Conservation (phyloP, 768 basidiomycete genomes). For the Clavulina sp. region DNA sequence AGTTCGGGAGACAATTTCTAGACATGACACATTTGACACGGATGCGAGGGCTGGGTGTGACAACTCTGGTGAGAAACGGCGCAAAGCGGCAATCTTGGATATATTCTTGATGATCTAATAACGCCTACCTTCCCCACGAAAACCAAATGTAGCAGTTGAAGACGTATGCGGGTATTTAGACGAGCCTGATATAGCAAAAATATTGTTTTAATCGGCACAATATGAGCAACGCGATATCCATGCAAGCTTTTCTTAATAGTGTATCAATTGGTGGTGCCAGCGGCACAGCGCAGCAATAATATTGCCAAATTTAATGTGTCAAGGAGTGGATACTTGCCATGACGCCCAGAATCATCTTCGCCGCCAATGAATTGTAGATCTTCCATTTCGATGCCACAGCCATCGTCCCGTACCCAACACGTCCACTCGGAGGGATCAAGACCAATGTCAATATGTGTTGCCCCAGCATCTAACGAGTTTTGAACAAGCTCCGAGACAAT, state of each 20-base stretch:
- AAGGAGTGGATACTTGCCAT: slow-evolving; percentile 34
- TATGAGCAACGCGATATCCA: not conserved
- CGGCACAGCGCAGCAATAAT: no score
- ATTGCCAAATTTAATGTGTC: not conserved
- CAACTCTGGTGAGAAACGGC: not conserved
- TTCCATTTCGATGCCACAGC: slow-evolving; percentile 49
- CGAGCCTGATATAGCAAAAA: slow-evolving; percentile 31
- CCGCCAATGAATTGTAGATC: slow-evolving; percentile 38
- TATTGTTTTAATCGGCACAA: not conserved
- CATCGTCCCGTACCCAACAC: slow-evolving; percentile 78
- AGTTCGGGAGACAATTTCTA: slow-evolving; percentile 75
- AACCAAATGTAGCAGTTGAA: slow-evolving; percentile 60
- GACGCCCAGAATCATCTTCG: slow-evolving; percentile 27
- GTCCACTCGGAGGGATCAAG: slow-evolving; percentile 63
- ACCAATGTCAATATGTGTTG: slow-evolving; percentile 49
- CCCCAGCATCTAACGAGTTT: slow-evolving; percentile 73
- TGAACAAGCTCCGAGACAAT: slow-evolving; percentile 75
- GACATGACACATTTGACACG: slow-evolving; percentile 53
- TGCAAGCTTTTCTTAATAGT: not conserved
- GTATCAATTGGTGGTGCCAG: no score
- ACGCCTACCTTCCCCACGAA: slow-evolving; percentile 72
- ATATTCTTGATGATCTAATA: not conserved
- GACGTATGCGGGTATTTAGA: slow-evolving; percentile 53
- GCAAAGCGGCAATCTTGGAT: not conserved
- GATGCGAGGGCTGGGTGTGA: slow-evolving; percentile 55